Percentiles rank a stretch among this genome's conserved stretches.
These are phyloP conservation scores for Ophiostoma montium DNA, from an alignment of 2,329 filamentous ascomycete species.

Conservation along the genomic window DNA sequence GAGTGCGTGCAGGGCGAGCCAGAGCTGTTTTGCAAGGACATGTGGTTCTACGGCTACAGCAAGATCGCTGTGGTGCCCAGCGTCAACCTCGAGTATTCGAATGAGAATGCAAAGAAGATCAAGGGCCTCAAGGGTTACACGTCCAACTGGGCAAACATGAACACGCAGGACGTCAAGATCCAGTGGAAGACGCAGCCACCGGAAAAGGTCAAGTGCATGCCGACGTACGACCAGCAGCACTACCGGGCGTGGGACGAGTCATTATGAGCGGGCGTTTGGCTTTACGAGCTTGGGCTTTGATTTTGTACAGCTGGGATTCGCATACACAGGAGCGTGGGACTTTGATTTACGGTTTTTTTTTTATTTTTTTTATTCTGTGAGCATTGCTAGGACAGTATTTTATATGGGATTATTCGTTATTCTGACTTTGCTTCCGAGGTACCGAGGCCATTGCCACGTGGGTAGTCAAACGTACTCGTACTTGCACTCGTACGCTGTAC, in stretches of 20 bases:
- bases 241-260: constrained; percentile 29
- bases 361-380: too few species aligned
- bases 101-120: constrained; percentile 28
- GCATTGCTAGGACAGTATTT: too few species aligned
- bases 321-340: too few species aligned
- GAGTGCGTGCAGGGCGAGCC: constrained; percentile 44
- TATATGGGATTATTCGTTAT: too few species aligned
- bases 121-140: constrained; percentile 38
- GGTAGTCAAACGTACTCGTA: too few species aligned
- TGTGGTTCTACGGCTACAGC: constrained; percentile 35
- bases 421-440: too few species aligned
- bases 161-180: constrained; percentile 20
- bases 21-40: constrained; percentile 40
- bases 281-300: neutral
- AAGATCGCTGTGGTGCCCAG: constrained; percentile 42
- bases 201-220: constrained; percentile 33
- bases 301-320: neutral
- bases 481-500: too few species aligned
- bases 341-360: too few species aligned
- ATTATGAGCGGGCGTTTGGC: neutral
- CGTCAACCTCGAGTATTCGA: constrained; percentile 40
- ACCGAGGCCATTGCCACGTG: too few species aligned
- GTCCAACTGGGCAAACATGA: constrained; percentile 20
- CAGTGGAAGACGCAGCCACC: constrained; percentile 31
- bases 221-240: constrained; percentile 25